Evolutionary conservation across 352 stramenopile genomes (phyloP), one percentile per base, ranked within the genome.

Genomic region (Aphanomyces stellatus): DNA sequence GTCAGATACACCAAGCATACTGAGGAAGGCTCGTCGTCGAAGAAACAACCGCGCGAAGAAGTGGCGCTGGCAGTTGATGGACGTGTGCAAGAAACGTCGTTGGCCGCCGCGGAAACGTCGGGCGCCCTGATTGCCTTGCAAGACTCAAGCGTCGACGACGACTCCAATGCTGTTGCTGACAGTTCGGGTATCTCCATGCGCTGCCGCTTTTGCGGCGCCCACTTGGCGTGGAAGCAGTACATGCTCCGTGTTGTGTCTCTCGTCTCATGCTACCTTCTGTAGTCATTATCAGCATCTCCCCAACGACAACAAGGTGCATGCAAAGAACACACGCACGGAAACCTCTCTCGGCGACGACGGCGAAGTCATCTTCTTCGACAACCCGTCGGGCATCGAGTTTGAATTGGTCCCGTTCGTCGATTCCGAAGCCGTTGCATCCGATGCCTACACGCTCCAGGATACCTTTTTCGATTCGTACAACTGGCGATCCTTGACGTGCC

Each of bases 391-490:
- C 55, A 72, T 84, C 4, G 83, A 94, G 62, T 90, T 91, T 69
- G 86, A 92, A 57, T 59, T 94, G 8, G 83, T 79, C 17, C 80
- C 79, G 15, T 94, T 94, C 71, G 79, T 80, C 49, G 69, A 78
- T 43, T 76, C 84, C 6, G 41, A 83, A 7, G 84, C 76, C 22
- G 25, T 90, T 43, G 78, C 88, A 40, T 70, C 76, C 17, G 82
- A 92, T 8, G 63, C 66, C 8, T 90, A 84, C 68, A 87, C 84
- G 27, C 89, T 81, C 62, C 83, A 83, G 30, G 77, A 84, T 53
- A 88, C 83, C 60, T 80, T 93, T 59, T 94, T 94, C 65, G 79
- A 90, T 24, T 72, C 81, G 53, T 94, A 92, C 77, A 91, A 82
- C 68, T 94, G 78, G 79, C 80, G 80, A 15, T 82, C 90, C 49